Conservation (phyloP, 148 eudicot genomes). For the Rhododendron simsii region DNA sequence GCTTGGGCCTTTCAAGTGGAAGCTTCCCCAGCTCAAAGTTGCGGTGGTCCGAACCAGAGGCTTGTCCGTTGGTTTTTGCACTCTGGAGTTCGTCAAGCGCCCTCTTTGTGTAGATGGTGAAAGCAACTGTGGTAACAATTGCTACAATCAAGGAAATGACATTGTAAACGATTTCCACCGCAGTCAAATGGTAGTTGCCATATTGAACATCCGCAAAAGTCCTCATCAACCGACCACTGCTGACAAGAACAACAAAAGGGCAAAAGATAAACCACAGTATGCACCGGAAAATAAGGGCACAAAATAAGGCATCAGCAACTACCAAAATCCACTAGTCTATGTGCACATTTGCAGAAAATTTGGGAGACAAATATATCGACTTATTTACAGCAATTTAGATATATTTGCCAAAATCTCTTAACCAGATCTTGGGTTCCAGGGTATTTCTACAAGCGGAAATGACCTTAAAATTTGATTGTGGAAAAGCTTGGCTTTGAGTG, state of each 20-base stretch:
- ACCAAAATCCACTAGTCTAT: neutral
- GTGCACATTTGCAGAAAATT: neutral
- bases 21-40: constrained; percentile 59
- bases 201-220: constrained; percentile 84
- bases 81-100: constrained; percentile 51
- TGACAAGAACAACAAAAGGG: constrained; percentile 1
- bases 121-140: constrained; percentile 53
- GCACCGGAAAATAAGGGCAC: neutral
- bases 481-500: neutral
- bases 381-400: neutral
- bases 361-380: neutral
- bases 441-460: neutral
- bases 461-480: neutral
- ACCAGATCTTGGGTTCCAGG: neutral
- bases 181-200: constrained; percentile 67
- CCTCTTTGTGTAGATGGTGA: constrained; percentile 74
- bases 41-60: constrained; percentile 14
- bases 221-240: constrained; percentile 86
- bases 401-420: neutral
- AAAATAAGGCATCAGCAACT: neutral
- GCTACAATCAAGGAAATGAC: constrained; percentile 72
- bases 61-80: constrained; percentile 35
- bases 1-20: constrained; percentile 58
- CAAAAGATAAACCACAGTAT: neutral
- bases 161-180: constrained; percentile 81